Base-by-base conservation (phyloP, 495 filamentous ascomycete species). In the Hypoxylon rickii region DNA sequence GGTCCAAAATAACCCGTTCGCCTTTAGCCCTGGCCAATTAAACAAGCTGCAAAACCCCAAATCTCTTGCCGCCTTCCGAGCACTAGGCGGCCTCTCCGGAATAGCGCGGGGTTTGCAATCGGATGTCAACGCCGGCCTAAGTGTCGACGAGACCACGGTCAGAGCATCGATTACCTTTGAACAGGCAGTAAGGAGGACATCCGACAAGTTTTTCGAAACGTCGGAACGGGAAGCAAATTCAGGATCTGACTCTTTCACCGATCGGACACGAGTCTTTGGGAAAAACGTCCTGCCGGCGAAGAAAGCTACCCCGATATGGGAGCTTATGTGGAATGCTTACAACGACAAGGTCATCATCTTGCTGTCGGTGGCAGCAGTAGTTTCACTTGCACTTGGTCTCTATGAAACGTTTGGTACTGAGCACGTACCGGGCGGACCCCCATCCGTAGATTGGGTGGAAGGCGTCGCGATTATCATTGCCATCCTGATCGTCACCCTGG, bases 261-360 rank as follows among this genome's bases (percentile, higher is more conserved):
- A 94, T 56, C 80, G 89, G 12, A 81, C 73, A 47, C 82, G 89
- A 3, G 76, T 92, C 22, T 94, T 83, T 64, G 82, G 79, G 29
- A 79, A 77, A 45, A 95, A 94, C 55, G 70, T 79, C 2, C 70
- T 95, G 8, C 90, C 90, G 0, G 83, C 83, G 55, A 82, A 81
- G 55, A 90, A 89, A 64, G 67, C 84, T 7, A 92, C 90, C 62
- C 58, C 78, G 20, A 84, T 94, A 41, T 83, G 86, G 58, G 73
- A 83, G 61, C 72, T 92, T 15, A 86, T 89, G 32, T 94, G 89
- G 89, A 86, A 89, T 63, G 88, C 89, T 2, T 89, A 88, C 61
- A 88, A 90, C 42, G 90, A 95, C 69, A 92, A 91, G 55, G 86
- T 94, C 16, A 70, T 94, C 12, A 87, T 92, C 41, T 71, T 96